A percentile compares a stretch with the other conserved stretches of the same genome.
phyloP scores from a whole-genome alignment of 257 asterid genomes.

The Cordia subcordata region DNA sequence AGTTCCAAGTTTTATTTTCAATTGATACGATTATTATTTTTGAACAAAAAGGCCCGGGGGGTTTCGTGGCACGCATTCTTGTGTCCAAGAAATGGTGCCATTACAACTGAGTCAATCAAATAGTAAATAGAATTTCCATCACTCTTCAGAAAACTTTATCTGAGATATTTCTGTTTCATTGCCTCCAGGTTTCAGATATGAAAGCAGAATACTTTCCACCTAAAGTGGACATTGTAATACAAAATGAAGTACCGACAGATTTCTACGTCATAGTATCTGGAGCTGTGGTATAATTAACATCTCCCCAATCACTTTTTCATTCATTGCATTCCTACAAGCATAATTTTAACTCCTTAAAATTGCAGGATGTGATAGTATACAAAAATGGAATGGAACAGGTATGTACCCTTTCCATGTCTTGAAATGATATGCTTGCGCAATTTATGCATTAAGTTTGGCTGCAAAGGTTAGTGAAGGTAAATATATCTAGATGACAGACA shows the following conservation, averaged over 20 bases:
- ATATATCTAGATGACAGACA: too few species aligned
- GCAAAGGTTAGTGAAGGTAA: not conserved
- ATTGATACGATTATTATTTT: too few species aligned
- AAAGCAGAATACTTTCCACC: conserved; percentile 95
- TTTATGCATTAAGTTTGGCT: not conserved
- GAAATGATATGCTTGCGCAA: not conserved
- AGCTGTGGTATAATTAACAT: conserved; percentile 70
- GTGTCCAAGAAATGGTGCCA: too few species aligned
- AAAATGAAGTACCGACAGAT: conserved; percentile 89
- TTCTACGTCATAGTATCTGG: conserved; percentile 86
- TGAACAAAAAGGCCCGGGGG: too few species aligned
- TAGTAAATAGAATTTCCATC: not conserved
- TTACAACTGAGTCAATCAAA: too few species aligned
- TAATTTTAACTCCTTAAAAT: conserved; percentile 25
- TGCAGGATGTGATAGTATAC: conserved; percentile 71
- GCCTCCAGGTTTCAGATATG: conserved; percentile 80
- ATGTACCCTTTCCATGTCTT: not conserved
- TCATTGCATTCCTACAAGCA: conserved; percentile 14
- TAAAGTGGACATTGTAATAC: conserved; percentile 76
- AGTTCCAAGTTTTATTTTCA: too few species aligned
- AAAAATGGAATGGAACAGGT: conserved; percentile 80
- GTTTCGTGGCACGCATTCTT: too few species aligned
- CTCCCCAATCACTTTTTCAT: conserved; percentile 7
- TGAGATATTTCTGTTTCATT: not conserved
- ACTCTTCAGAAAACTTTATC: not conserved